Base-by-base conservation (phyloP, 345 rosid genomes). In the Hibiscus syriacus region DNA sequence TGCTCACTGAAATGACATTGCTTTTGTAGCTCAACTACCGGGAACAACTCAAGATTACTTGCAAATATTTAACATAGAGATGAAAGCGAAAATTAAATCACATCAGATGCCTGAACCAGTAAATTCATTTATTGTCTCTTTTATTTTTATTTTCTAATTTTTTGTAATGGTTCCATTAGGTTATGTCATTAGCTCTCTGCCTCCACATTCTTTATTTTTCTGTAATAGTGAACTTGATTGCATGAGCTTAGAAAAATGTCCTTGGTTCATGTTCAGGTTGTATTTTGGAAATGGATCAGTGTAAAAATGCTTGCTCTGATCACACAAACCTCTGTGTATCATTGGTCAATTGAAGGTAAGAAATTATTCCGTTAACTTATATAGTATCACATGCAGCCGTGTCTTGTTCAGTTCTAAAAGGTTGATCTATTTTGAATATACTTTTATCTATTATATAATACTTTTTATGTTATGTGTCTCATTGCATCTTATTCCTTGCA, bases 41-140 rank as follows among this genome's bases (percentile, higher is more conserved):
- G 99, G 98, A 76, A 89, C 96, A 34, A 85, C 96, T 66, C 97
- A 91, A 78, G 99, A 91, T 85, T 96, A 94, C 81, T 80, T 94
- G 60, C 99, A 94, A 77, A 91, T 94, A 82, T 92, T 94, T 78
- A 94, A 94, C 80, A 94, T 94, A 49, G 99, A 94, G 86, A 72
- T 87, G 89, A 94, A 94, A 75, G 78, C 96, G 23, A 94, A 94
- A 80, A 78, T 94, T 76, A 94, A 94, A 56, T 92, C 98, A 3
- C 85, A 92, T 79, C 99, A 89, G 81, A 94, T 92, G 99, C 90
- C 96, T 45, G 98, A 94, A 87, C 98, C 92, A 87, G 99, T 89
- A 73, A 58, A 55, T n/a, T 19, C 22, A 5, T 66, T 20, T 71
- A 29, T 32, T 63, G 41, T 61, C 52, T 67, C 25, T 23, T 2